Evolutionary conservation across 176 grass and related monocot species (phyloP).

Genomic region (Oryza australiensis): DNA sequence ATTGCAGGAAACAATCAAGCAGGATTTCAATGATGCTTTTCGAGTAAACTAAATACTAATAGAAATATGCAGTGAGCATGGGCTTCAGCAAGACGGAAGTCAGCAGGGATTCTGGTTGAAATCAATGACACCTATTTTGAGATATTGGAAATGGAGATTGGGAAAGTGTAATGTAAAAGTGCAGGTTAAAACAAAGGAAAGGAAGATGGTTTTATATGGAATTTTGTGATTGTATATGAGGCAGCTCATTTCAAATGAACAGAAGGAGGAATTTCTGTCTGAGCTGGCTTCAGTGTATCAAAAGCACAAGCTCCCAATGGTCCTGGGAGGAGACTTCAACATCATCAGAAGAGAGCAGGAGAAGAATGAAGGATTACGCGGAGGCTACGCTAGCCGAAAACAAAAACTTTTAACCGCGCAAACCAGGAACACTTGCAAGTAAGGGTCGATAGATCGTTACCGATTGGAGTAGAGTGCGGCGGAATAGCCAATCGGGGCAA

Average conservation of each 20-base stretch:
- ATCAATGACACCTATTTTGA: fast-evolving
- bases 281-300: neutral
- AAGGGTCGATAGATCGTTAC: too few species aligned
- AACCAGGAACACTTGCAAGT: too few species aligned
- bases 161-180: fast-evolving
- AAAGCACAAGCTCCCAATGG: fast-evolving
- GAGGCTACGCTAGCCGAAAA: too few species aligned
- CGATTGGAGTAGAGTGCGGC: too few species aligned
- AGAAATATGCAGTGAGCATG: neutral
- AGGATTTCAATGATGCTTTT: fast-evolving
- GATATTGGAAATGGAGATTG: fast-evolving
- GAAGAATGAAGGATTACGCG: too few species aligned
- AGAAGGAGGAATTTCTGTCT: neutral
- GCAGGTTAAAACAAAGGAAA: too few species aligned
- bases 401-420: too few species aligned
- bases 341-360: neutral
- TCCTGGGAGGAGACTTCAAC: neutral
- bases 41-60: fast-evolving
- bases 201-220: neutral
- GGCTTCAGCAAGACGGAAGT: neutral
- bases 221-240: neutral
- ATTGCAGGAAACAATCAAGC: neutral
- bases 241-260: neutral
- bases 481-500: too few species aligned
- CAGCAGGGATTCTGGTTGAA: neutral